Evolutionary conservation across 1,139 yeast genomes (phyloP), one percentile per base, ranked within the genome.

Genomic region (Debaryomyces coudertii): DNA sequence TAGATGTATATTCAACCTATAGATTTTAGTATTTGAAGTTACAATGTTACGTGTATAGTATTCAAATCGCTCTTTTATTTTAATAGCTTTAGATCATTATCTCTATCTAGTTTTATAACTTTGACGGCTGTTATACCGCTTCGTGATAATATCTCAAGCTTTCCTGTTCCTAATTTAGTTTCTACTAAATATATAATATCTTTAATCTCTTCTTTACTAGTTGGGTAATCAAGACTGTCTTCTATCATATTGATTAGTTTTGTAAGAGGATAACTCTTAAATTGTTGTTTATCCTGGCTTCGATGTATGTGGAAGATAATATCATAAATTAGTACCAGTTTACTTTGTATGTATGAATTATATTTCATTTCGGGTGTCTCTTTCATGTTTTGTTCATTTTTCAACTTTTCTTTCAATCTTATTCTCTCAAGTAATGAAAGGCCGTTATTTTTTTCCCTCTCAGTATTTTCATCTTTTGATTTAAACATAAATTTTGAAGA

Each of bases 371-470:
- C 71, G 1, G 75, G 73, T 1, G 71, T 49, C n/a, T 51, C 53
- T 20, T 23, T 28, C 15, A 31, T 16, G 7, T 46, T 40, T 29
- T 43, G 46, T 16, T 56, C 55, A 8, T 54, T 53, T 6, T 47
- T 54, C 7, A 53, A 45, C 38, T 61, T 55, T 47, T 75, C 79
- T 47, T 71, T 74, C 23, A 62, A 44, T 46, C 59, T 62, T 35
- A 76, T 73, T 42, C 82, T 54, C 47, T 78, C 80, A 2, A 77
- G 54, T 5, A 78, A 55, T 1, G 78, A 63, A 8, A 76, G 50
- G 0, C 79, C 79, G 16, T 55, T 52, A 33, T 52, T 58, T 46
- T 53, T 56, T 44, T 42, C 53, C 39, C 52, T 55, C 43, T 62
- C 59, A 0, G 47, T 47, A 9, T 38, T 18, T 45, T 63, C 76